Evolutionary conservation across 805 yeast genomes (phyloP).

Genomic region (Zygosaccharomyces pseudorouxii): DNA sequence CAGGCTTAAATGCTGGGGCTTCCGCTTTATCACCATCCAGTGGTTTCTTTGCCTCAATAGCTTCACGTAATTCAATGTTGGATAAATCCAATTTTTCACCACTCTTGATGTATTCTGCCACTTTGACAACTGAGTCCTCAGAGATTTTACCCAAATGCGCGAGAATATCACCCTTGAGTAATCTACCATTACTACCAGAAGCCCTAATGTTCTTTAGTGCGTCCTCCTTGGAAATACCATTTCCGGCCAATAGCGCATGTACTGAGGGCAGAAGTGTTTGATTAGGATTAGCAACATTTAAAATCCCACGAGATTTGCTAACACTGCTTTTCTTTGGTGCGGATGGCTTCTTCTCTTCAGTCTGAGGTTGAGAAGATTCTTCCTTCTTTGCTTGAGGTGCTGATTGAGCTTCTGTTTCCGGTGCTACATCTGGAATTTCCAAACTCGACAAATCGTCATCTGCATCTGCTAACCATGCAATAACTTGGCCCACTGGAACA

Average conservation of each 20-base stretch:
- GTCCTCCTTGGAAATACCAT: slow-evolving; percentile 61
- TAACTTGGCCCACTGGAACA: slow-evolving; percentile 80
- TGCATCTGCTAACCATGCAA: slow-evolving; percentile 83
- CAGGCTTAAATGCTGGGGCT: slow-evolving; percentile 12
- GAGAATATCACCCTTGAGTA: slow-evolving; percentile 86
- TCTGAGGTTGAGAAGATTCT: slow-evolving; percentile 20
- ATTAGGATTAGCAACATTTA: slow-evolving; percentile 50
- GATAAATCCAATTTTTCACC: slow-evolving; percentile 67
- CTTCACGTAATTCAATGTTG: slow-evolving; percentile 45
- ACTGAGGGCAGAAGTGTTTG: slow-evolving; percentile 82
- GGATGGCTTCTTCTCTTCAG: slow-evolving; percentile 11
- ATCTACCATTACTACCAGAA: slow-evolving; percentile 83
- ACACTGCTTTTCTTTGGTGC: slow-evolving; percentile 15
- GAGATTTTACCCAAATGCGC: slow-evolving; percentile 75
- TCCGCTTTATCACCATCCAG: slow-evolving; percentile 12
- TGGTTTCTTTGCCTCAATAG: slow-evolving; percentile 16
- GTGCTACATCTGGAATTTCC: slow-evolving; percentile 46
- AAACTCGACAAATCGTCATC: slow-evolving; percentile 73
- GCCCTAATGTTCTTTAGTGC: slow-evolving; percentile 72
- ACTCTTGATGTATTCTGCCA: slow-evolving; percentile 53
- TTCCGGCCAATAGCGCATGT: slow-evolving; percentile 52
- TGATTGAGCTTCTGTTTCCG: slow-evolving; percentile 15
- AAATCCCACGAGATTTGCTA: slow-evolving; percentile 10
- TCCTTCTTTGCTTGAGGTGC: slow-evolving; percentile 10
- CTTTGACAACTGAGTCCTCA: slow-evolving; percentile 45